Percentiles rank a stretch among this genome's conserved stretches.
These are phyloP conservation scores for Rhododendron mucronatum DNA, from an alignment of 148 eudicot genomes.

Conservation along the genomic window DNA sequence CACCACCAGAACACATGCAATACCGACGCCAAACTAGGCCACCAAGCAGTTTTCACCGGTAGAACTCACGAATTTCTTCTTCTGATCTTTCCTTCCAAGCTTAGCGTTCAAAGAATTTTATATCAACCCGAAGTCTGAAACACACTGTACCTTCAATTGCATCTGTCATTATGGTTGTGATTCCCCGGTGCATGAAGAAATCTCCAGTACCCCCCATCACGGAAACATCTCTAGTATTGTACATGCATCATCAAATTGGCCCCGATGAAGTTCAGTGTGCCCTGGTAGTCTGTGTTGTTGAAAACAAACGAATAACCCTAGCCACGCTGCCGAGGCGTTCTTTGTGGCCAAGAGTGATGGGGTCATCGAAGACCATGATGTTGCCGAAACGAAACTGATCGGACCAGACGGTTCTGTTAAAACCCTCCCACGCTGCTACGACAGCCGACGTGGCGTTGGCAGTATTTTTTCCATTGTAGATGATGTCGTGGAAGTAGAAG, in stretches of 20 bases:
- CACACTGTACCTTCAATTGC: slow-evolving; percentile 2
- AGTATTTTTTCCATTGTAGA: slow-evolving; percentile 12
- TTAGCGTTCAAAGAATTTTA: slow-evolving; percentile 9
- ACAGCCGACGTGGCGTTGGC: slow-evolving; percentile 9
- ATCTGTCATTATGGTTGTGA: slow-evolving; percentile 18
- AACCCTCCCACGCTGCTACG: slow-evolving; percentile 11
- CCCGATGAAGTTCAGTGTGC: slow-evolving; percentile 3
- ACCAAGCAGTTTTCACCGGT: not conserved
- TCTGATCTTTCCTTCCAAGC: not conserved
- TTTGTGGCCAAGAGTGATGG: slow-evolving; percentile 14
- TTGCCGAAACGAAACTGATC: slow-evolving; percentile 13
- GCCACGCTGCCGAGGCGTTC: slow-evolving; percentile 11
- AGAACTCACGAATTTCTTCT: not conserved
- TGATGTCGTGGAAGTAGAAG: slow-evolving; percentile 14
- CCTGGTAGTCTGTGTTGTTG: slow-evolving; percentile 3
- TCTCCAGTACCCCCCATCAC: slow-evolving; percentile 19
- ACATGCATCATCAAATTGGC: not conserved
- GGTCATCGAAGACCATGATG: slow-evolving; percentile 13
- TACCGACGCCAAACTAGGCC: too few relatives aligned
- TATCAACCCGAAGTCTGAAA: slow-evolving; percentile 9
- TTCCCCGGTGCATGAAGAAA: slow-evolving; percentile 18
- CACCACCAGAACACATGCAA: too few relatives aligned
- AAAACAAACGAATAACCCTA: slow-evolving; percentile 7
- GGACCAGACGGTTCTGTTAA: slow-evolving; percentile 6
- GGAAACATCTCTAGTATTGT: slow-evolving; percentile 9